Base-by-base conservation (phyloP, 2,329 filamentous ascomycete genomes). In the Xylariales sp. region DNA sequence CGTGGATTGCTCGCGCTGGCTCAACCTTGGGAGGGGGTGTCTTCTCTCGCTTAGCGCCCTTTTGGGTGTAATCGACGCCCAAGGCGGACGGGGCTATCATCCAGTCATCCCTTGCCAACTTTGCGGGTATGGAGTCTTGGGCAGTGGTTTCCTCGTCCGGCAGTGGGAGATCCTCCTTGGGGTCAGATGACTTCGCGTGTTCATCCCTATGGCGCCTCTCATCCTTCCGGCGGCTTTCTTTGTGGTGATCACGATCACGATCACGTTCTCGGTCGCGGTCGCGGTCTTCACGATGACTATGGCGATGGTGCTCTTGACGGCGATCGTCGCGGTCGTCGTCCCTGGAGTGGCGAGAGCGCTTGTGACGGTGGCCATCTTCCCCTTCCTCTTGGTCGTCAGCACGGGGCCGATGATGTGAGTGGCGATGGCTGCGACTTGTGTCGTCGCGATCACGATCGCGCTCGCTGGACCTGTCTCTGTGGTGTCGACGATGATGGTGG, bases 51-150 rank as follows among this genome's bases (percentile, higher is more conserved):
- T 74, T 72, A 2, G 63, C 62, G 4, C 66, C 68, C 43, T 77
- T 72, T 54, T 86, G 76, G 35, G 88, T 74, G 57, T 95, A 95
- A 55, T 97, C 90, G 40, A 97, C 71, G 37, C 90, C 83, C 24
- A 95, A 65, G 0, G 83, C 80, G 0, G 86, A 87, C 0, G 91
- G 89, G 0, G 84, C 84, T 42, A 89, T 83, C 93, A 98, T 98
- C 90, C 94, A 98, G 0, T 85, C 78, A 60, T 97, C 93, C 46
- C 94, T 79, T 48, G 81, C 74, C 21, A 82, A 52, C 1, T 62
- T 56, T 42, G 55, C 60, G 20, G 52, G 42, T 13, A 56, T 45
- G 29, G 51, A 49, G 19, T 57, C 54, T 25, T 51, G 48, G 4
- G 52, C 41, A 4, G 61, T 42, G 23, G 67, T 65, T 45, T 72